Percentiles rank a stretch among this genome's conserved stretches.
These are phyloP conservation scores for Neonectria hederae DNA, from an alignment of 2,329 filamentous ascomycete species.

Conservation along the genomic window DNA sequence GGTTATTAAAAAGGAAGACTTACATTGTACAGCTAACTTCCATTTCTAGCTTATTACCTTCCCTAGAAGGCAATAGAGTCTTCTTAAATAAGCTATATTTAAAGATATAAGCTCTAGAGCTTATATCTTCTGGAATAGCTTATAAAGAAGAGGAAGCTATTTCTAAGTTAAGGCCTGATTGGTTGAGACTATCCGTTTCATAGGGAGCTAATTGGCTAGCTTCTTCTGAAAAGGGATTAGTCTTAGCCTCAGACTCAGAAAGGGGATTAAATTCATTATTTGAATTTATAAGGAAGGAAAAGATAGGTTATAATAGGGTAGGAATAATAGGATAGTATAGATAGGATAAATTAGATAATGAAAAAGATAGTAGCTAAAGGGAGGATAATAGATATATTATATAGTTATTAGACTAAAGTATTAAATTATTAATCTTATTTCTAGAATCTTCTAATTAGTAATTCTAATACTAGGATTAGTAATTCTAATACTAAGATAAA, in stretches of 20 bases:
- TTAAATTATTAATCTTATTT: background rate
- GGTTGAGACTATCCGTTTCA: background rate
- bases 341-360: background rate
- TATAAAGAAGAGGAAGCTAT: background rate
- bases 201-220: background rate
- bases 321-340: background rate
- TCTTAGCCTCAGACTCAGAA: background rate
- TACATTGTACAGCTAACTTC: background rate
- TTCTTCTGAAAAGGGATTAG: background rate
- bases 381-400: background rate
- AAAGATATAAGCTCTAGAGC: no score
- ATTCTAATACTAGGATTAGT: background rate
- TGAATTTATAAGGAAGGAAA: background rate
- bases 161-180: background rate
- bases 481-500: background rate
- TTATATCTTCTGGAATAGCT: background rate
- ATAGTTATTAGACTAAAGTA: background rate
- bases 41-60: background rate
- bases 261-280: background rate
- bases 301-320: background rate
- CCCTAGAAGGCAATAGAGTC: background rate
- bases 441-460: background rate
- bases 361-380: background rate
- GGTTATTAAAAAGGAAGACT: background rate
- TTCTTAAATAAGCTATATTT: background rate